Percentiles rank a stretch among this genome's conserved stretches.
phyloP scores from a whole-genome alignment of 2,329 filamentous ascomycete species.

The Exophiala lecanii-corni region DNA sequence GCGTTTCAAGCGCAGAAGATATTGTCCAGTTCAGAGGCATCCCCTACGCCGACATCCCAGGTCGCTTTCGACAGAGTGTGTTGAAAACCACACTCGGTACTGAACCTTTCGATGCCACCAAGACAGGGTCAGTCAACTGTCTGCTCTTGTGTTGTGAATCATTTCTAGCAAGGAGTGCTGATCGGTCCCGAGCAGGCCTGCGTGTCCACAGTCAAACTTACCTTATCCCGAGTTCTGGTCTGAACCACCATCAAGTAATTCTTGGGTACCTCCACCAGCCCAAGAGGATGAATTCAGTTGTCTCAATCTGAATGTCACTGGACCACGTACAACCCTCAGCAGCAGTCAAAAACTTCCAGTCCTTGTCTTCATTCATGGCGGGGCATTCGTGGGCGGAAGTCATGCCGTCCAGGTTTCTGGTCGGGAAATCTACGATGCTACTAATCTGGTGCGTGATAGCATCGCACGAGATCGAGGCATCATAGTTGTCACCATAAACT shows the following conservation, averaged over 20 bases:
- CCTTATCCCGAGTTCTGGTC: constrained; percentile 3
- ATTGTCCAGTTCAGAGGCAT: constrained; percentile 5
- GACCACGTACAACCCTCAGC: not conserved
- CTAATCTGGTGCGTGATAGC: constrained; percentile 51
- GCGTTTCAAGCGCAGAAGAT: not conserved
- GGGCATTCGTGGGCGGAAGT: constrained; percentile 33
- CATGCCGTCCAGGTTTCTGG: constrained; percentile 46
- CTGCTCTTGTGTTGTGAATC: no score
- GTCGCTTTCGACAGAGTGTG: constrained; percentile 4
- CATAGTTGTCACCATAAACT: constrained; percentile 6
- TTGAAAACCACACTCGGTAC: not conserved
- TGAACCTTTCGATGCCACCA: not conserved
- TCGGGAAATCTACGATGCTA: constrained; percentile 48
- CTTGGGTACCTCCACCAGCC: not conserved
- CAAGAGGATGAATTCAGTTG: constrained; percentile 5
- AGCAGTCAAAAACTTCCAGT: constrained; percentile 2
- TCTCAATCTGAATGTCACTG: constrained; percentile 5
- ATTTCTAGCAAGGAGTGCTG: no score
- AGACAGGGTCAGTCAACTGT: not conserved
- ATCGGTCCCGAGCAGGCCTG: no score
- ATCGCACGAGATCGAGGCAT: constrained; percentile 31
- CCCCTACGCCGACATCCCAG: constrained; percentile 3
- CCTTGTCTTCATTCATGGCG: constrained; percentile 12
- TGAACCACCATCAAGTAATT: not conserved
- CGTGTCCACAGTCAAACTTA: not conserved